phyloP scores from a whole-genome alignment of 352 stramenopile genomes.

The Phytophthora foliorum region DNA sequence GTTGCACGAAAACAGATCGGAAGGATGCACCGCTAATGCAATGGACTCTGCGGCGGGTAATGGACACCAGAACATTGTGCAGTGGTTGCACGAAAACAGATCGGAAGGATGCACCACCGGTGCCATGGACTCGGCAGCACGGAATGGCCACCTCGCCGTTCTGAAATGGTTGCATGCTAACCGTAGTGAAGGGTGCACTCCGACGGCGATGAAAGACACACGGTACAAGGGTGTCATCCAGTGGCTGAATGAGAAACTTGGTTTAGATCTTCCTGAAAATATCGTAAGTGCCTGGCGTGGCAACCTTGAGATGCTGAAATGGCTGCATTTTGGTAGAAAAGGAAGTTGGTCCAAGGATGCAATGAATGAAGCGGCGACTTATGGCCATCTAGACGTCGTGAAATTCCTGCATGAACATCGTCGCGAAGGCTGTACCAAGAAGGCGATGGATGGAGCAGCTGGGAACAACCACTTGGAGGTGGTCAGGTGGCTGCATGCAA shows the following conservation, averaged over 20 bases:
- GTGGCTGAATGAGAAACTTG: conserved; percentile 20
- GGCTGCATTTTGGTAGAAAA: conserved; percentile 23
- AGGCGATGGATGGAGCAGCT: conserved; percentile 12
- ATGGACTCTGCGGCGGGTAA: conserved; percentile 10
- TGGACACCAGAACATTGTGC: conserved; percentile 15
- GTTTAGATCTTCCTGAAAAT: background rate
- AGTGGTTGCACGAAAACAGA: conserved; percentile 23
- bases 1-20: conserved; percentile 10
- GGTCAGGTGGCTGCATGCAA: conserved; percentile 14
- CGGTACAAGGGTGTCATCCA: background rate
- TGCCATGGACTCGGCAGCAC: background rate
- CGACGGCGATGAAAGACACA: conserved; percentile 1
- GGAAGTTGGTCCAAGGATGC: conserved; percentile 13
- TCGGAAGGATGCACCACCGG: conserved; percentile 1
- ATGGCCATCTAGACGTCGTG: conserved; percentile 23
- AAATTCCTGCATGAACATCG: conserved; percentile 25
- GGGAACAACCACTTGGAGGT: conserved; percentile 8
- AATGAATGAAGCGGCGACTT: conserved; percentile 21
- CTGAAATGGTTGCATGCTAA: conserved; percentile 18
- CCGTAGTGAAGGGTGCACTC: conserved; percentile 11
- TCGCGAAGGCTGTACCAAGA: conserved; percentile 10
- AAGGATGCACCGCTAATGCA: conserved; percentile 3
- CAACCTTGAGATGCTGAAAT: conserved; percentile 17
- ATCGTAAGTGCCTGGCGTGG: conserved; percentile 2
- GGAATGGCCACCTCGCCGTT: conserved; percentile 1